These are phyloP conservation scores for Leishmania mexicana DNA, from an alignment of 208 protist genomes.

Conservation along the genomic window DNA sequence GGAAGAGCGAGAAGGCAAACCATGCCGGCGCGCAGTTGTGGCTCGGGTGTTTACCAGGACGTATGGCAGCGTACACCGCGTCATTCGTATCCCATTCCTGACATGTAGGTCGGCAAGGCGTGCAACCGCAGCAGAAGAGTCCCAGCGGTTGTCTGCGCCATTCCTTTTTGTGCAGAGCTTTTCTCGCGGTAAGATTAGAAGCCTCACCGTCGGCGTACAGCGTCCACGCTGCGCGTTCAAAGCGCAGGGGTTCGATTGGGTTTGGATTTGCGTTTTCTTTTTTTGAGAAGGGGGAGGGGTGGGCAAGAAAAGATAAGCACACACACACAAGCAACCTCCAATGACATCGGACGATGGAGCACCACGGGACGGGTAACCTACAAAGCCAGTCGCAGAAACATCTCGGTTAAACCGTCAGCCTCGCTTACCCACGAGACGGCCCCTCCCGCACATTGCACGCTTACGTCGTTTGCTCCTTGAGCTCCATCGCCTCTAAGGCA, in stretches of 20 bases:
- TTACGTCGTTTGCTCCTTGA: not conserved
- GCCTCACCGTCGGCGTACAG: not conserved
- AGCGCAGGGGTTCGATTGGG: not conserved
- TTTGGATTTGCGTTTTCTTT: not conserved
- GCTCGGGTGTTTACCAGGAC: not conserved
- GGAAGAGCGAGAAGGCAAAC: not conserved
- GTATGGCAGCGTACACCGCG: not conserved
- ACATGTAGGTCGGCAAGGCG: not conserved
- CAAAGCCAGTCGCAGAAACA: not conserved
- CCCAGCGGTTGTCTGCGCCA: not conserved
- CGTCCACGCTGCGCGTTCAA: not conserved
- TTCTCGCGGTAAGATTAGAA: not conserved
- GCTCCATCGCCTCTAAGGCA: conserved; percentile 12
- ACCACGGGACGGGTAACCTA: not conserved
- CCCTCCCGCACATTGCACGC: not conserved
- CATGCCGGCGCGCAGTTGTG: not conserved
- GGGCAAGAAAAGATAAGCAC: not conserved
- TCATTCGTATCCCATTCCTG: not conserved
- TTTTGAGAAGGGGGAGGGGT: not conserved
- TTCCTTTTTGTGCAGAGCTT: not conserved
- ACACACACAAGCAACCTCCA: not conserved
- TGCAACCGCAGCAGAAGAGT: not conserved
- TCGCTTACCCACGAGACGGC: not conserved
- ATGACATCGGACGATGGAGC: not conserved
- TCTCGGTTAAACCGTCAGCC: not conserved